Base-by-base conservation (phyloP, 2,329 filamentous ascomycete genomes). In the Fusarium denticulatum region DNA sequence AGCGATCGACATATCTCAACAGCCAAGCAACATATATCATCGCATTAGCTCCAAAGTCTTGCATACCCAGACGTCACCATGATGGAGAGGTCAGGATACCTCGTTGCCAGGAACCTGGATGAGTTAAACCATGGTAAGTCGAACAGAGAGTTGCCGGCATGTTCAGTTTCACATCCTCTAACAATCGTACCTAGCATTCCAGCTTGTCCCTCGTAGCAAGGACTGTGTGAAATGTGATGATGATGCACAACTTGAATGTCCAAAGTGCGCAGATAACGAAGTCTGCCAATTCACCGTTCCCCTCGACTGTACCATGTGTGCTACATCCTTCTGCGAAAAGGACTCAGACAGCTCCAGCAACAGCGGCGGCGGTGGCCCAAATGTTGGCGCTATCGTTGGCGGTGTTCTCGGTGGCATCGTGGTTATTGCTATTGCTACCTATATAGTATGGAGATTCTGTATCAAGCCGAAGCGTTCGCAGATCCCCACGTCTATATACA, bases 391-490 rank as follows among this genome's bases (percentile, higher is more conserved):
- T 39, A 98, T 99, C 73, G 96, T 93, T 5, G 96, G 96, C 73
- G 96, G 96, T 73, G 95, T 98, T 15, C 85, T 98, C 47, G 96
- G 95, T 72, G 96, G 95, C 74, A 82, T 98, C 20, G 87, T 88
- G n/a, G 87, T 91, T 50, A 87, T 98, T 59, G 92, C 88, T n/a
- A 83, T 94, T 42, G 81, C 93, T 60, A 92, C 92, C 6, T 97
- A 95, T 77, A 83, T 97, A 45, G 87, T 98, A 39, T 98, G 94
- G 93, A 92, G 92, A 81, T 97, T 94, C 84, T 94, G 92, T 80
- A 91, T 97, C 80, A 96, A 95, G 85, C 91, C 90, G 72, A 92
- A 92, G 85, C 89, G 95, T 79, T 88, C 90, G 74, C 89, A 91
- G 77, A 80, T 85, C 45, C 82, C 77, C n/a, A 82, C 84, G 69